Conservation (phyloP, 169 alveolate genomes). For the Toxoplasma gondii region DNA sequence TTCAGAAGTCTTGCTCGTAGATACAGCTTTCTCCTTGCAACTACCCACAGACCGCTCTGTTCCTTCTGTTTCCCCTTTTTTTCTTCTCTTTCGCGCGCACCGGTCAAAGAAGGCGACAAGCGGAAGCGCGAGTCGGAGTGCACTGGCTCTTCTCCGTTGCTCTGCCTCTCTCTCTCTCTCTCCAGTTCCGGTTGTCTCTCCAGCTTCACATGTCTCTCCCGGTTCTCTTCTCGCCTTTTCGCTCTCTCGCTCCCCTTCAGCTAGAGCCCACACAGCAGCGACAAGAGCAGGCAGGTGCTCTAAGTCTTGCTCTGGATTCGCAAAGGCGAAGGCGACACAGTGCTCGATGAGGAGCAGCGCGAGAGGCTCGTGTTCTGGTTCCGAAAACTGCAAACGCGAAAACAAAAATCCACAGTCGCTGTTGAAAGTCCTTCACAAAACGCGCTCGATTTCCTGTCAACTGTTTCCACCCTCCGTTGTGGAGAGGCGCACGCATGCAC, state of each 20-base stretch:
- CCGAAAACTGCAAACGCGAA: not conserved
- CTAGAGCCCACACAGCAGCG: not conserved
- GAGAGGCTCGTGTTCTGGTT: not conserved
- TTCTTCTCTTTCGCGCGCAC: not conserved
- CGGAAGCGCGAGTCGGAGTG: not conserved
- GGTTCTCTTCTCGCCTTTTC: not conserved
- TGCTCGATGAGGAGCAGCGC: not conserved
- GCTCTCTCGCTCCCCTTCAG: not conserved
- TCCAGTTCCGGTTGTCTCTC: not conserved
- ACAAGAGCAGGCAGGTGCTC: not conserved
- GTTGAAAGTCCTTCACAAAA: too few relatives aligned
- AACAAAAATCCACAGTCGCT: not conserved
- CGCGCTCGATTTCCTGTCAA: not conserved
- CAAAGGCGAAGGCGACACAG: constrained; percentile 19
- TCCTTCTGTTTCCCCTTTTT: too few relatives aligned
- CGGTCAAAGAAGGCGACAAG: constrained; percentile 3
- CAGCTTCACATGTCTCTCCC: not conserved
- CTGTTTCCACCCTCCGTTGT: too few relatives aligned
- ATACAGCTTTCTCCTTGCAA: too few relatives aligned
- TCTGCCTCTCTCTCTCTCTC: not conserved
- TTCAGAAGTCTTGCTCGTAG: too few relatives aligned
- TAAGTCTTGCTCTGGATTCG: not conserved
- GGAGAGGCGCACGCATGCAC: too few relatives aligned
- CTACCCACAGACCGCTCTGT: too few relatives aligned
- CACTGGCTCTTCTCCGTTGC: not conserved